Conservation (phyloP, 352 stramenopile genomes). For the Pseudoperonospora humuli region DNA sequence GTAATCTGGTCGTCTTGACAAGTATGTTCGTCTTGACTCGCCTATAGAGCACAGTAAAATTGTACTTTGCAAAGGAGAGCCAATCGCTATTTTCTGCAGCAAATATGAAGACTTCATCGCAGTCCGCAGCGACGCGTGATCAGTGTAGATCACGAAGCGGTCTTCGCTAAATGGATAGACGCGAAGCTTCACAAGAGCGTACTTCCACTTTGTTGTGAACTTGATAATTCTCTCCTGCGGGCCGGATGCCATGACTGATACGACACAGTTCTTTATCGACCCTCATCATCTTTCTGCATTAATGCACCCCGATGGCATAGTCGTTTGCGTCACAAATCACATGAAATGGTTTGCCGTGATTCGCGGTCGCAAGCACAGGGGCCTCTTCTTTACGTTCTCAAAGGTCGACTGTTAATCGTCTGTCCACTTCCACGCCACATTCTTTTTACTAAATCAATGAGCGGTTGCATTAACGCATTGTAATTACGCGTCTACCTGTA, state of each 20-base stretch:
- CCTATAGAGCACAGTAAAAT: no score
- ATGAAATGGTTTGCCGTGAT: background rate
- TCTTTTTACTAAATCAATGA: background rate
- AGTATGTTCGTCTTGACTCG: no score
- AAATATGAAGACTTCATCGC: no score
- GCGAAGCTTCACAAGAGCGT: no score
- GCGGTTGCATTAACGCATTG: background rate
- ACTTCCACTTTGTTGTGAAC: background rate
- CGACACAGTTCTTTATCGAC: background rate
- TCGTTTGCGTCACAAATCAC: constrained; percentile 3
- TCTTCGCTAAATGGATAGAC: no score
- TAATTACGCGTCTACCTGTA: constrained; percentile 18
- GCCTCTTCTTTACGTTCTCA: background rate
- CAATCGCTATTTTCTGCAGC: no score
- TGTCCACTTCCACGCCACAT: background rate
- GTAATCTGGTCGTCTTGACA: no score
- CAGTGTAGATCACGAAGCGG: no score
- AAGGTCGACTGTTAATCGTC: background rate
- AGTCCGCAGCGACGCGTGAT: no score
- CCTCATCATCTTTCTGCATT: constrained; percentile 4
- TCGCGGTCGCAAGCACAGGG: background rate
- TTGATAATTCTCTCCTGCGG: background rate
- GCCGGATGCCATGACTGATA: constrained; percentile 3
- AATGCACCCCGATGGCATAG: background rate
- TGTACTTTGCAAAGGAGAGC: no score